Conservation (phyloP, 768 basidiomycete species). For the Russula emetica region DNA sequence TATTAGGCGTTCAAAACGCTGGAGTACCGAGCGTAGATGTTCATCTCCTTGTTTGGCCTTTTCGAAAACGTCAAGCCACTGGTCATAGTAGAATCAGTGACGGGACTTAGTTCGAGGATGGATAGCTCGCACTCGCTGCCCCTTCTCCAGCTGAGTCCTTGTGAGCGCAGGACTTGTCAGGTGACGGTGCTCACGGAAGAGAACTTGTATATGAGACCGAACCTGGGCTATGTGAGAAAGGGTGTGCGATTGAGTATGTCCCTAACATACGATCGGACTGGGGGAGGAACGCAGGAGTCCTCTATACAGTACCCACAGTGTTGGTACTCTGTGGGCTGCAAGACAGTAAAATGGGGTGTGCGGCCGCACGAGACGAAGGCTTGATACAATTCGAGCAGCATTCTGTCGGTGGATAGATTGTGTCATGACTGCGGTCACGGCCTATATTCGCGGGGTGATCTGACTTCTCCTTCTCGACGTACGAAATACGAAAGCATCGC, state of each 20-base stretch:
- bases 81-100: slow-evolving; percentile 7
- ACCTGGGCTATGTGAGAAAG: slow-evolving; percentile 42
- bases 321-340: slow-evolving; percentile 69
- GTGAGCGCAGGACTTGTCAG: slow-evolving; percentile 53
- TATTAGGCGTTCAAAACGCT: slow-evolving; percentile 58
- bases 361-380: slow-evolving; percentile 40
- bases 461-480: too few relatives aligned
- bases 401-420: background rate
- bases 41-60: slow-evolving; percentile 52
- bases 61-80: slow-evolving; percentile 61
- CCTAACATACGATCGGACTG: slow-evolving; percentile 47
- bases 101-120: background rate
- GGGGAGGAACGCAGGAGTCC: slow-evolving; percentile 56
- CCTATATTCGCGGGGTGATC: too few relatives aligned
- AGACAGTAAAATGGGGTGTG: slow-evolving; percentile 65
- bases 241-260: background rate
- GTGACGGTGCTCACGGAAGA: slow-evolving; percentile 51
- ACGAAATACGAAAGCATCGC: too few relatives aligned
- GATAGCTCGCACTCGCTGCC: slow-evolving; percentile 49
- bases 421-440: background rate
- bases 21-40: slow-evolving; percentile 44
- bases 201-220: slow-evolving; percentile 47
- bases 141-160: slow-evolving; percentile 43
- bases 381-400: background rate
- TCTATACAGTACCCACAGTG: slow-evolving; percentile 72